These are phyloP conservation scores for Babesia bigemina DNA, from an alignment of 169 alveolate species.

Conservation along the genomic window DNA sequence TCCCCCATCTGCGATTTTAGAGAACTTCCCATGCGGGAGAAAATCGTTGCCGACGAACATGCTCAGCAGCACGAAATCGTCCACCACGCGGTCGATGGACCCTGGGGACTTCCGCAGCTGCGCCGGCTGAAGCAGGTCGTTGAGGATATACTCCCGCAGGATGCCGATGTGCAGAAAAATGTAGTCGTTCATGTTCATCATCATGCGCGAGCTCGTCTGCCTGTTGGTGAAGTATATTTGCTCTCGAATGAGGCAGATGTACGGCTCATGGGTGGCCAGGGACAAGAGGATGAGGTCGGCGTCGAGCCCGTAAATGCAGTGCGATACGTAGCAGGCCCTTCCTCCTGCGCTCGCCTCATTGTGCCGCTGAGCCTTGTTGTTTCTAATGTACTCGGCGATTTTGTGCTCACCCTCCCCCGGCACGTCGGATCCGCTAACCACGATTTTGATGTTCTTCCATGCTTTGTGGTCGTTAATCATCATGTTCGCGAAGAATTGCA, in stretches of 20 bases:
- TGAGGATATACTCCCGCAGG: constrained; percentile 84
- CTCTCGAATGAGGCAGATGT: constrained; percentile 89
- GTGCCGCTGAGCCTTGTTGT: constrained; percentile 70
- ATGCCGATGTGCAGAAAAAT: constrained; percentile 73
- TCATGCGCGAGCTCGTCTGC: constrained; percentile 47
- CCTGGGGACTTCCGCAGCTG: constrained; percentile 60
- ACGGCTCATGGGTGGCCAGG: constrained; percentile 93
- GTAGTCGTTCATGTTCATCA: constrained; percentile 64
- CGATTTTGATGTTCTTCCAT: constrained; percentile 85
- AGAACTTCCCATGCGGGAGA: constrained; percentile 85
- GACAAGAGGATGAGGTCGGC: constrained; percentile 96
- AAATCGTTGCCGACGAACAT: constrained; percentile 96
- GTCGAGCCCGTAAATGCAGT: constrained; percentile 96
- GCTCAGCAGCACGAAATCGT: constrained; percentile 92
- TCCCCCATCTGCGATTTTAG: constrained; percentile 68
- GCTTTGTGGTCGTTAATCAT: constrained; percentile 75
- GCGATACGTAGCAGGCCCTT: constrained; percentile 66
- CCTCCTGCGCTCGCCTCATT: constrained; percentile 1
- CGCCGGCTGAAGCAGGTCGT: constrained; percentile 73
- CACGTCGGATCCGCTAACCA: constrained; percentile 90
- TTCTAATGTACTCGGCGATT: constrained; percentile 89
- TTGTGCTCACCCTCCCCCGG: constrained; percentile 99
- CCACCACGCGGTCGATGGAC: constrained; percentile 85
- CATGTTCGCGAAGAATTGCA: constrained; percentile 71
- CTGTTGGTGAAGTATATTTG: constrained; percentile 76